Base-by-base conservation (phyloP, 1,284 basidiomycete genomes). In the Entoloma clypeatum region DNA sequence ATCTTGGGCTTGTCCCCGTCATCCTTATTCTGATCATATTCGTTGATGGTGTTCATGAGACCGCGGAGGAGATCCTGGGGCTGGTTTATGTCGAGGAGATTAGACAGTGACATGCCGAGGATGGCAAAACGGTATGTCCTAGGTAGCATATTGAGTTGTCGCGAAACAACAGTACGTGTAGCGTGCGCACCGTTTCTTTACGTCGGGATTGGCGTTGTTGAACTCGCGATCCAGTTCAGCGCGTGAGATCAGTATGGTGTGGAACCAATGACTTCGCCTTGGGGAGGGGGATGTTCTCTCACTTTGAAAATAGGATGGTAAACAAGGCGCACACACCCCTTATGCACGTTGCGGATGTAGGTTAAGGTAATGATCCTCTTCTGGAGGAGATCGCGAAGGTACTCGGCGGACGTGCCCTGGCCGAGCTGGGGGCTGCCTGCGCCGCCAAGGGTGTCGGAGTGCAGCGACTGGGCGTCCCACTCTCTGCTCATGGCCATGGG, bases 191-290 rank as follows among this genome's bases (percentile, higher is more conserved):
- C 86, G 74, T 62, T 80, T 84, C 67, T 77, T 81, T 81, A 90
- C 90, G 16, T 74, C 77, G 4, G 45, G 41, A 33, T 41, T 54
- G 16, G 55, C 60, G 53, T 88, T 88, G 52, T 74, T 79, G 58
- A 91, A 91, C 33, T 75, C 75, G 30, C 71, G 74, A 45, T 88
- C 83, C 7, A 92, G 72, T 39, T 91, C 89, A 11, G 67, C 56
- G 37, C 77, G 75, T 31, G 82, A 79, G 50, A 92, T 76, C 55
- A 86, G 72, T 48, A 92, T 82, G 3, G 90, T 92, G 57, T 91
- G 86, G 56, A 92, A 90, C 89, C 89, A 92, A 60, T 91, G 84
- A 52, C 79, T 82, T 44, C 79, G 78, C 36, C 85, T 88, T 42
- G 21, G 30, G 33, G 10, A 35, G 11, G 22, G 32, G 35, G 18